A percentile compares a stretch with the other conserved stretches of the same genome.
Conservation (phyloP, 2,329 filamentous ascomycete species). For the Fusarium pseudonygamai region DNA sequence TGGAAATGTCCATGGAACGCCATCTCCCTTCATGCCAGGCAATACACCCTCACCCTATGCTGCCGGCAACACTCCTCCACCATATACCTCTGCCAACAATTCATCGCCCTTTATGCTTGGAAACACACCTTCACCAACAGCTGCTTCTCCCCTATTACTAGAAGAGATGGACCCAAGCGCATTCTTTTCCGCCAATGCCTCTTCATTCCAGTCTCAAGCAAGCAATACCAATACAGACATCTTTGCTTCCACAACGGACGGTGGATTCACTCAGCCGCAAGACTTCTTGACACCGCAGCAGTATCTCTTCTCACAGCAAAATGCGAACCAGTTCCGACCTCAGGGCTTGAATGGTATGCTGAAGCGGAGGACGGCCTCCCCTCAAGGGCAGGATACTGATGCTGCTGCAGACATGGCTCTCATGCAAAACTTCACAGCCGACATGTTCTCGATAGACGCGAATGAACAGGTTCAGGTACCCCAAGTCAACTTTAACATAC, state of each 20-base stretch:
- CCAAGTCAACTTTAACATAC: slow-evolving; percentile 49
- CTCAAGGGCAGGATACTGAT: slow-evolving; percentile 32
- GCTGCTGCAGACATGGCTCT: slow-evolving; percentile 44
- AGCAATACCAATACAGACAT: slow-evolving; percentile 37
- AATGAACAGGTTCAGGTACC: slow-evolving; percentile 43
- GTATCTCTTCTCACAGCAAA: slow-evolving; percentile 51
- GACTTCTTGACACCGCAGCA: slow-evolving; percentile 52
- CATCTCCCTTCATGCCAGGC: slow-evolving; percentile 21
- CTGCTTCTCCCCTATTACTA: slow-evolving; percentile 55
- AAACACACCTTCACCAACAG: slow-evolving; percentile 44
- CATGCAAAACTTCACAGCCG: slow-evolving; percentile 47
- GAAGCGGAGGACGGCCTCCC: slow-evolving; percentile 8
- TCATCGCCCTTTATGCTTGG: slow-evolving; percentile 29
- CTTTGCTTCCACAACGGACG: slow-evolving; percentile 46
- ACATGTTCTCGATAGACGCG: slow-evolving; percentile 40
- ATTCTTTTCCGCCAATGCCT: slow-evolving; percentile 48
- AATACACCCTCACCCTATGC: slow-evolving; percentile 22
- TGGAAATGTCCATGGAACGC: slow-evolving; percentile 45
- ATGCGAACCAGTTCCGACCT: slow-evolving; percentile 34
- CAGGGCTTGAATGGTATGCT: slow-evolving; percentile 41
- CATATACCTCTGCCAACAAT: slow-evolving; percentile 14
- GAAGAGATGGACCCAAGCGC: slow-evolving; percentile 51
- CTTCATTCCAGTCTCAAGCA: slow-evolving; percentile 42
- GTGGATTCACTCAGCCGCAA: slow-evolving; percentile 45
- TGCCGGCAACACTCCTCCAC: slow-evolving; percentile 36